These are phyloP conservation scores for Aspergillus flavus DNA, from an alignment of 2,329 filamentous ascomycete genomes.

Conservation along the genomic window DNA sequence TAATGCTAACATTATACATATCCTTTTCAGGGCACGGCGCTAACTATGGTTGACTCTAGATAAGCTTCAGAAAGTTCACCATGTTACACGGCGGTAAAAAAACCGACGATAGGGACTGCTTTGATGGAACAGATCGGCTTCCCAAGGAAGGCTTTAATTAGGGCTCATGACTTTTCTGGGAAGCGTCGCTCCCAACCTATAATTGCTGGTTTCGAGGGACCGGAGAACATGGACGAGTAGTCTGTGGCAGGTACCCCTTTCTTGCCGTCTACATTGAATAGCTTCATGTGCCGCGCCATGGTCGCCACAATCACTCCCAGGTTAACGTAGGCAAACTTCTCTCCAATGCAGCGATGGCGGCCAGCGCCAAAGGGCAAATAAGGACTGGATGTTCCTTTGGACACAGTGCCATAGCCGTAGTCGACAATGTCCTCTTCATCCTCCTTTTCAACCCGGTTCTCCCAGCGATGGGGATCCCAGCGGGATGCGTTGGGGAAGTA, in stretches of 20 bases:
- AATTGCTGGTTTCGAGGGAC: constrained; percentile 21
- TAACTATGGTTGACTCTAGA: not conserved
- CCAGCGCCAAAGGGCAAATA: constrained; percentile 75
- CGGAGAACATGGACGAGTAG: constrained; percentile 49
- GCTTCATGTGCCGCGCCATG: constrained; percentile 63
- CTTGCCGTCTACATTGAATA: constrained; percentile 59
- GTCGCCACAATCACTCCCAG: constrained; percentile 66
- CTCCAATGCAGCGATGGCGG: constrained; percentile 73
- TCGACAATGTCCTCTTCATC: constrained; percentile 60
- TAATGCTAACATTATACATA: not conserved
- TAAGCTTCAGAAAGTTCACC: not conserved
- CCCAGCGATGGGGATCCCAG: constrained; percentile 68
- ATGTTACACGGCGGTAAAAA: not conserved
- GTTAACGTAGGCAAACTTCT: constrained; percentile 75
- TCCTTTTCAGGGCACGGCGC: not conserved
- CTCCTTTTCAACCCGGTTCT: constrained; percentile 41
- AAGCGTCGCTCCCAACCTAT: constrained; percentile 23
- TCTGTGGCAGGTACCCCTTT: constrained; percentile 65
- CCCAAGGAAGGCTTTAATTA: not conserved
- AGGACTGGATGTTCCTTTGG: constrained; percentile 62
- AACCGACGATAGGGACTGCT: not conserved
- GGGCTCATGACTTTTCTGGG: constrained; percentile 10
- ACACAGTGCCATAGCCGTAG: constrained; percentile 63
- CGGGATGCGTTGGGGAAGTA: constrained; percentile 62
- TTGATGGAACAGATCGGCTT: not conserved